Evolutionary conservation across 257 asterid genomes (phyloP).

Genomic region (Solanum ahanhuiri): DNA sequence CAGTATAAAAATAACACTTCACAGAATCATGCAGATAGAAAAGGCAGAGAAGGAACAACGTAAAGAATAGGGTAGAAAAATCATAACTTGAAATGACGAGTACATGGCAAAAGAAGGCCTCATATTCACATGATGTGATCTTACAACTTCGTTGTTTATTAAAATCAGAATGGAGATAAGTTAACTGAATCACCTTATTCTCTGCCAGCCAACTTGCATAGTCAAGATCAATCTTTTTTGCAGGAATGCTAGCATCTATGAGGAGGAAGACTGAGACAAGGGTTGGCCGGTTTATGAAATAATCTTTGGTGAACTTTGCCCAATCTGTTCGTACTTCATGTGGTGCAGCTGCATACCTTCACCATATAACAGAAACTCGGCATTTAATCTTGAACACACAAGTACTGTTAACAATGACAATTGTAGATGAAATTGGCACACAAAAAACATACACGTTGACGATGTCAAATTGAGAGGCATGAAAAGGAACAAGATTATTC

Average conservation of each 20-base stretch:
- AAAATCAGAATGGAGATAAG: neutral
- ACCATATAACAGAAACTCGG: neutral
- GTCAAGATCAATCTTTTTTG: slow-evolving; percentile 75
- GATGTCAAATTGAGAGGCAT: neutral
- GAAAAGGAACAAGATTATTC: neutral
- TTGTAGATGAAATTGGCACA: neutral
- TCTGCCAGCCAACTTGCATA: slow-evolving; percentile 95
- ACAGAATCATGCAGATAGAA: neutral
- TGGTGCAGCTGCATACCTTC: slow-evolving; percentile 91
- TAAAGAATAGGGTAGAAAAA: neutral
- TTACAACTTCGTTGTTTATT: neutral
- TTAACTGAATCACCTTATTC: slow-evolving; percentile 49
- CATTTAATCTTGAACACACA: neutral
- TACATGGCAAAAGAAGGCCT: neutral
- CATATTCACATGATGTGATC: neutral
- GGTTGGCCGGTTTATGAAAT: slow-evolving; percentile 76
- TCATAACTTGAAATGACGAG: neutral
- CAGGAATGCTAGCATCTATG: slow-evolving; percentile 93
- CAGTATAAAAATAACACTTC: neutral
- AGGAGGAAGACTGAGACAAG: slow-evolving; percentile 98
- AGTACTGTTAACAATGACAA: neutral
- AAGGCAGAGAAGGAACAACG: neutral
- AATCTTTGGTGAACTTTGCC: slow-evolving; percentile 86
- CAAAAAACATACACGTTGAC: neutral
- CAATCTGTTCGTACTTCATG: slow-evolving; percentile 85